Conservation (phyloP, 306 rosid species). For the Begonia peltatifolia region DNA sequence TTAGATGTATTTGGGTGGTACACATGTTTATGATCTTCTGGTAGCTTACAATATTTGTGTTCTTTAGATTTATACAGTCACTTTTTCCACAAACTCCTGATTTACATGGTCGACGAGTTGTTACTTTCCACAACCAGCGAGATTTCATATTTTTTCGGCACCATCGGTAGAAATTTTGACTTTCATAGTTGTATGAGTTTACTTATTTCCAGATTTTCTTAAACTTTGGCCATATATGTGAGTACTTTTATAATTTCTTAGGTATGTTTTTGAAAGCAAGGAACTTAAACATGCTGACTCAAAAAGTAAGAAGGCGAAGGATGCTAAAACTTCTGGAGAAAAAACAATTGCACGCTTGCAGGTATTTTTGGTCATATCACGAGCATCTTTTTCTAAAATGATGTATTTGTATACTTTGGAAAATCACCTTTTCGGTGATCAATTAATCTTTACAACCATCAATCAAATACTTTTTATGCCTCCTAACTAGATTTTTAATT, state of each 20-base stretch:
- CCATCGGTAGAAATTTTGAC: slow-evolving; percentile 43
- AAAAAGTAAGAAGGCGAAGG: slow-evolving; percentile 36
- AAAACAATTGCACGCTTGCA: slow-evolving; percentile 71
- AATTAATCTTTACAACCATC: background rate
- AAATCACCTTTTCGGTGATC: background rate
- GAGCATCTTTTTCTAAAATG: background rate
- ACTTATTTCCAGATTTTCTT: slow-evolving; percentile 1
- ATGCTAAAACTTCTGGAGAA: slow-evolving; percentile 25
- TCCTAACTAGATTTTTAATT: background rate
- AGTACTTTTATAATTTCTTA: slow-evolving; percentile 12
- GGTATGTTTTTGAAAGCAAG: slow-evolving; percentile 76
- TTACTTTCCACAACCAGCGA: slow-evolving; percentile 87
- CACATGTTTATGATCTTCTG: background rate
- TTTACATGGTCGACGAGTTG: slow-evolving; percentile 78
- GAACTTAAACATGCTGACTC: slow-evolving; percentile 39
- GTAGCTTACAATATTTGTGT: background rate
- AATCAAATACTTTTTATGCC: background rate
- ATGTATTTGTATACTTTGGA: slow-evolving; percentile 1
- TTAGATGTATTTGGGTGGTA: too few relatives aligned
- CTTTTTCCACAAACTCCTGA: slow-evolving; percentile 87
- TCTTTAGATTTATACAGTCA: slow-evolving; percentile 57
- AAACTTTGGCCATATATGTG: slow-evolving; percentile 13
- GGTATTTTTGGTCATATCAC: slow-evolving; percentile 25
- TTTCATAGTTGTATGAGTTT: slow-evolving; percentile 1
- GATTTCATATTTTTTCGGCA: slow-evolving; percentile 90